phyloP scores from a whole-genome alignment of 164 flowering plant species.

The Tetrastigma voinierianum region DNA sequence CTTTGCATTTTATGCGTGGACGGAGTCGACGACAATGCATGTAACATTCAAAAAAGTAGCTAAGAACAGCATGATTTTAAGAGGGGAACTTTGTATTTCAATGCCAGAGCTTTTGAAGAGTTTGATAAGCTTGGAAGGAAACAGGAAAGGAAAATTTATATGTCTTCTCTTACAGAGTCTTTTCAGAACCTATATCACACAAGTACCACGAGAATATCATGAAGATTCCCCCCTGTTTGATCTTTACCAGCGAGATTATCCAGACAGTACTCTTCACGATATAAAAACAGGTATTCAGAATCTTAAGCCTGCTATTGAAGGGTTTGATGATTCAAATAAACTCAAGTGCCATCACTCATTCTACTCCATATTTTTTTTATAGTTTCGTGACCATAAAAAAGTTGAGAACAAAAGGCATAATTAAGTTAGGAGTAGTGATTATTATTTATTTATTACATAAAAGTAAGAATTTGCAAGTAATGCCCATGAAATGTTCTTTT shows the following conservation, averaged over 20 bases:
- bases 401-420: too few relatives aligned
- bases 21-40: slow-evolving; percentile 47
- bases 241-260: slow-evolving; percentile 26
- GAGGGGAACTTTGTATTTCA: slow-evolving; percentile 48
- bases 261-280: slow-evolving; percentile 34
- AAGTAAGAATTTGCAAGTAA: too few relatives aligned
- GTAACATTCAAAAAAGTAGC: slow-evolving; percentile 30
- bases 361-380: too few relatives aligned
- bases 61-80: slow-evolving; percentile 23
- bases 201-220: slow-evolving; percentile 35
- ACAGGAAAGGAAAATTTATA: slow-evolving; percentile 28
- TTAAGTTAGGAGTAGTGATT: too few relatives aligned
- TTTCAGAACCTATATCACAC: slow-evolving; percentile 43
- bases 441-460: too few relatives aligned
- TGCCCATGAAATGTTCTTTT: too few relatives aligned
- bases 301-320: neutral
- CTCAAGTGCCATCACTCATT: too few relatives aligned
- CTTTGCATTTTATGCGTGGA: slow-evolving; percentile 41
- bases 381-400: too few relatives aligned
- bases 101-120: slow-evolving; percentile 33
- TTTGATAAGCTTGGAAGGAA: slow-evolving; percentile 41
- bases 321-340: too few relatives aligned
- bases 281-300: slow-evolving; percentile 42
- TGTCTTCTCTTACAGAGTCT: slow-evolving; percentile 30
- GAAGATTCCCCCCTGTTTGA: slow-evolving; percentile 12